Conservation (phyloP, 352 stramenopile species). For the Phytopythium chamaehyphon region DNA sequence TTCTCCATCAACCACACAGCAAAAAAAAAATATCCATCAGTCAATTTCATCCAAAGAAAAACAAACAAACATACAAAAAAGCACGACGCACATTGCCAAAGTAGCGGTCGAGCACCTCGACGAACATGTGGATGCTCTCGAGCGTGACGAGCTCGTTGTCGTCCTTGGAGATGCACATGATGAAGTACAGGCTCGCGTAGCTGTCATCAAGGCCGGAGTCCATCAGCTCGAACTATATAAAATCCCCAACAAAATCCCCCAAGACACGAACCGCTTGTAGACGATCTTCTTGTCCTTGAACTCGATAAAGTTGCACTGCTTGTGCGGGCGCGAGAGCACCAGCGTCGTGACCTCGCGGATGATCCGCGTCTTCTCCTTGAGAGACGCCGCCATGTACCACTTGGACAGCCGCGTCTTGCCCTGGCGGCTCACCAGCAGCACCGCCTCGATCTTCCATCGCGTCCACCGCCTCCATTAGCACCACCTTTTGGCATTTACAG, state of each 20-base stretch:
- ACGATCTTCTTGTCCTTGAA: conserved; percentile 98
- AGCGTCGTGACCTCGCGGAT: conserved; percentile 87
- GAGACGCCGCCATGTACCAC: conserved; percentile 81
- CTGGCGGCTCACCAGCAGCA: conserved; percentile 89
- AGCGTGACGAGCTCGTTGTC: conserved; percentile 98
- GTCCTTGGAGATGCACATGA: conserved; percentile 93
- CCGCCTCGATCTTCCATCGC: conserved; percentile 72
- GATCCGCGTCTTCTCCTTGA: conserved; percentile 85
- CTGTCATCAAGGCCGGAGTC: conserved; percentile 18
- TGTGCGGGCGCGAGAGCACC: conserved; percentile 79
- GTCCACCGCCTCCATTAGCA: too few species aligned
- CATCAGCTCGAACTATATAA: neutral
- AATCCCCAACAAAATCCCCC: neutral
- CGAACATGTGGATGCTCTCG: conserved; percentile 97
- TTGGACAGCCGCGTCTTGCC: conserved; percentile 91
- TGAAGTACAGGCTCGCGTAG: conserved; percentile 98
- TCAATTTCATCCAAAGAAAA: conserved; percentile 3
- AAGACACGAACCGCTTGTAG: conserved; percentile 85
- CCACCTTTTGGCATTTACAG: too few species aligned
- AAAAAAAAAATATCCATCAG: conserved; percentile 43
- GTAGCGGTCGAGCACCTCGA: conserved; percentile 97
- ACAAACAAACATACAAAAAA: neutral
- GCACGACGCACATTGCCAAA: conserved; percentile 87
- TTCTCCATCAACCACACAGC: conserved; percentile 1
- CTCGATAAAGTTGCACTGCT: conserved; percentile 95